phyloP scores from a whole-genome alignment of 176 grass and related monocot species.

The Aegilops sharonensis region DNA sequence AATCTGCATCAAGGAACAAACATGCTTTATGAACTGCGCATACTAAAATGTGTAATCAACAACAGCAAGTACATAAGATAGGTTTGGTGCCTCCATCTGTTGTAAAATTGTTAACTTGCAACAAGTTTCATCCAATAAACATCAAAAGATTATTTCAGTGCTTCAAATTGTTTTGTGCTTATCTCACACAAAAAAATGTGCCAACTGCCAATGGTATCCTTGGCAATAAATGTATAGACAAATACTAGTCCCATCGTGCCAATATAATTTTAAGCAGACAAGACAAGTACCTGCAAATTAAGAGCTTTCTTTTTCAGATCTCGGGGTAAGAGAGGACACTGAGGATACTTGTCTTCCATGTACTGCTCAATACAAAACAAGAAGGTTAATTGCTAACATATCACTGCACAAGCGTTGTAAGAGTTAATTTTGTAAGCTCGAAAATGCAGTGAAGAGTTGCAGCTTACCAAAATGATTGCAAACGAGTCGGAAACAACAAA shows the following conservation, averaged over 20 bases:
- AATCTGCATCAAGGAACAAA: slow-evolving; percentile 44
- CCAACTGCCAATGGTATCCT: neutral
- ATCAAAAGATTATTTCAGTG: neutral
- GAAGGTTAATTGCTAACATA: slow-evolving; percentile 5
- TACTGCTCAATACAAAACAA: slow-evolving; percentile 48
- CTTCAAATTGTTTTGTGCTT: neutral
- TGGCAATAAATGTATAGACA: neutral
- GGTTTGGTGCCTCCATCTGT: neutral
- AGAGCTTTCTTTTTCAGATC: slow-evolving; percentile 82
- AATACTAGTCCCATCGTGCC: neutral
- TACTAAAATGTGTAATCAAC: neutral
- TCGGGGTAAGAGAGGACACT: slow-evolving; percentile 63
- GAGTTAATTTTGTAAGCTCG: slow-evolving; percentile 9
- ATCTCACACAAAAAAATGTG: neutral
- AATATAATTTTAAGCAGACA: neutral
- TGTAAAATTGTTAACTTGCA: neutral
- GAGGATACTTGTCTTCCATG: slow-evolving; percentile 91
- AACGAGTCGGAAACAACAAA: slow-evolving; percentile 67
- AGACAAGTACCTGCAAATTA: slow-evolving; percentile 71
- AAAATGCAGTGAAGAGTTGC: neutral
- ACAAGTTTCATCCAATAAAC: neutral
- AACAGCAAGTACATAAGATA: neutral
- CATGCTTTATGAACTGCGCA: neutral
- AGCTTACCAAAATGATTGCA: slow-evolving; percentile 61
- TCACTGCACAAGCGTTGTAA: neutral